Base-by-base conservation (phyloP, 371 early-diverging fungal species). In the Mortierella sp. region DNA sequence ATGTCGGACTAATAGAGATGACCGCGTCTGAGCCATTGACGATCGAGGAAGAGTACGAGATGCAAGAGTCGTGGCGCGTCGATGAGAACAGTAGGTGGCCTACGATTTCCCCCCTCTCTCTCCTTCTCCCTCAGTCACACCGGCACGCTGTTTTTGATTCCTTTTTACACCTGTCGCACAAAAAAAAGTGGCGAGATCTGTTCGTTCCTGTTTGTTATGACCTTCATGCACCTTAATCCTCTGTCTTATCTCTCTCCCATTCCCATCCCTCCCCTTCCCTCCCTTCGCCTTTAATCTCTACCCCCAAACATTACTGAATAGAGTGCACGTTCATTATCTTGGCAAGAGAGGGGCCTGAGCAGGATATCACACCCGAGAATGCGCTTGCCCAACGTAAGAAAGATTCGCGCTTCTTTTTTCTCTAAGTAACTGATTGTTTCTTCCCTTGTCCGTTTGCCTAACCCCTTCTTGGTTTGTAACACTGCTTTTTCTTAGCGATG, bases 21-120 rank as follows among this genome's bases (percentile, higher is more conserved):
- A 98, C 98, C 16, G 97, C 96, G 0, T 97, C 97, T 10, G 98
- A 98, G 76, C 97, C 97, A 11, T 88, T 98, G 48, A 91, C 93
- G 8, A 85, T 98, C 31, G 94, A 96, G 31, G 96, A 97, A 86
- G 98, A 98, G 80, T 97, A 96, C 73, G 96, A 87, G 45, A 98
- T 98, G 98, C 97, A 97, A 74, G 87, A 88, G 73, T 91, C 95
- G 0, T 98, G 98, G 98, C 91, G 91, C 58, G 81, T 85, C 13
- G 98, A 98, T 71, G 90, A 89, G 53, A 91, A 96, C 61, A 97
- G 95, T 94, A 86, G 68, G 88, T 69, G 29, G 14, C 13, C 29
- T 41, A 37, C 37, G 37, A 34, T 43, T 26, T 10, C 1, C 9
- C 37, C 26, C 11, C 39, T 11, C 40, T 19, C 44, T 61, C 5